These are phyloP conservation scores for Astraeus odoratus DNA, from an alignment of 768 basidiomycete species.

Conservation along the genomic window DNA sequence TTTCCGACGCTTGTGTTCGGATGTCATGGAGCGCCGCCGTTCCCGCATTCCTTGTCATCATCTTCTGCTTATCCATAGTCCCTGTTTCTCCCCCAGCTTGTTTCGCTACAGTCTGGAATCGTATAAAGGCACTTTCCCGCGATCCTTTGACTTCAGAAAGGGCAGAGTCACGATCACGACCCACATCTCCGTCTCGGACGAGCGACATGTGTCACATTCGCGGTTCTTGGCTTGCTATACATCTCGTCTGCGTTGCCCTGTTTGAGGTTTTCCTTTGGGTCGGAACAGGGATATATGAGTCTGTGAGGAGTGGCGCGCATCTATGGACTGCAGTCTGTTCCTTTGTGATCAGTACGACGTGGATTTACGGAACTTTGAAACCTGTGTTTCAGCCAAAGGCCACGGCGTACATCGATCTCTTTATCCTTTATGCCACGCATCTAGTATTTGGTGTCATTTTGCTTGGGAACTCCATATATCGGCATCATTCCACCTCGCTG, in stretches of 20 bases:
- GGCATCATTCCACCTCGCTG: neutral
- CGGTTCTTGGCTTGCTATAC: conserved; percentile 8
- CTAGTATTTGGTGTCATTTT: conserved; percentile 9
- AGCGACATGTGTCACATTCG: neutral
- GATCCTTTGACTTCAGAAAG: neutral
- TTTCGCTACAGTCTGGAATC: neutral
- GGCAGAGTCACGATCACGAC: conserved; percentile 2
- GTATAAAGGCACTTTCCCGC: neutral
- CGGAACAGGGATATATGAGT: conserved; percentile 7
- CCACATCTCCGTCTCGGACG: neutral
- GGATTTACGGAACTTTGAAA: conserved; percentile 15
- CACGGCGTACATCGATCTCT: conserved; percentile 16
- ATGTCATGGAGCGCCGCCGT: conserved; percentile 34
- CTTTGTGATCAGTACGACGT: conserved; percentile 15
- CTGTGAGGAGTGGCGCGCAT: neutral
- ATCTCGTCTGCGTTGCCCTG: conserved; percentile 11
- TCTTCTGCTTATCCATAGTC: neutral
- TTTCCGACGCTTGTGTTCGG: conserved; percentile 37
- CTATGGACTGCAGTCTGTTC: conserved; percentile 1
- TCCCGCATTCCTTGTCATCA: neutral
- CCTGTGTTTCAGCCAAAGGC: conserved; percentile 9
- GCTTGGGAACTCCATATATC: conserved; percentile 12
- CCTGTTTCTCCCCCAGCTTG: neutral
- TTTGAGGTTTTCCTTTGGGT: conserved; percentile 14
- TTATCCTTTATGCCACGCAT: conserved; percentile 13